Base-by-base conservation (phyloP, 306 rosid species). In the Prunus dulcis region DNA sequence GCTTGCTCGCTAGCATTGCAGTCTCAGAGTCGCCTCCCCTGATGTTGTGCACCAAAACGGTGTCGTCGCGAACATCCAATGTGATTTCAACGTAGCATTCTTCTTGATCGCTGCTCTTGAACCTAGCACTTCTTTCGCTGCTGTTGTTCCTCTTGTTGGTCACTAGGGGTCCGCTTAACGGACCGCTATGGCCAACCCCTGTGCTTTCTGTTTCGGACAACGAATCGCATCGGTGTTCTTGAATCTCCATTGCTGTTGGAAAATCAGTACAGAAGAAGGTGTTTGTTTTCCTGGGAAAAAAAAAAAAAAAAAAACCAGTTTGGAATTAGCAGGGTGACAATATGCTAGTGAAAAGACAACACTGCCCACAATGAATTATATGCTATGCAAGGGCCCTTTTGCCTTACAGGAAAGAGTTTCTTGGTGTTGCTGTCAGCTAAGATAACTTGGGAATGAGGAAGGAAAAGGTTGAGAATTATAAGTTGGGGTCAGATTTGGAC, bases 21-120 rank as follows among this genome's bases (percentile, higher is more conserved):
- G 97, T 88, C 49, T 88, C 93, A 2, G 94, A 67, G 70, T 93
- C 96, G 0, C 94, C 96, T 10, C 92, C 96, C 0, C 79, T 76
- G 3, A 91, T 90, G 83, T 88, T 87, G 19, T 91, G 97, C 2
- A 93, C 89, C 1, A 89, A 86, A 17, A 91, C 92, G 12, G 85
- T 56, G 79, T 90, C 93, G 23, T 91, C 96, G 0, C 86, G 83
- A 1, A 93, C 91, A 43, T 89, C 98, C 9, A 93, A 65, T 43
- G 97, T 93, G 18, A 93, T 91, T 61, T 93, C 98, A 3, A 93
- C 98, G 34, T 82, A 87, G 78, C 49, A n/a, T 32, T 88, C 87
- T 25, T 88, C 96, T 1, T n/a, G 12, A n/a, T 19, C 14, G 34
- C 84, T 88, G 34, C 80, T 87, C 47, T 81, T 83, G 86, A 82